Percentiles rank a stretch among this genome's conserved stretches.
Evolutionary conservation across 305 asterid species (phyloP).

Genomic region (Euphrasia arctica): DNA sequence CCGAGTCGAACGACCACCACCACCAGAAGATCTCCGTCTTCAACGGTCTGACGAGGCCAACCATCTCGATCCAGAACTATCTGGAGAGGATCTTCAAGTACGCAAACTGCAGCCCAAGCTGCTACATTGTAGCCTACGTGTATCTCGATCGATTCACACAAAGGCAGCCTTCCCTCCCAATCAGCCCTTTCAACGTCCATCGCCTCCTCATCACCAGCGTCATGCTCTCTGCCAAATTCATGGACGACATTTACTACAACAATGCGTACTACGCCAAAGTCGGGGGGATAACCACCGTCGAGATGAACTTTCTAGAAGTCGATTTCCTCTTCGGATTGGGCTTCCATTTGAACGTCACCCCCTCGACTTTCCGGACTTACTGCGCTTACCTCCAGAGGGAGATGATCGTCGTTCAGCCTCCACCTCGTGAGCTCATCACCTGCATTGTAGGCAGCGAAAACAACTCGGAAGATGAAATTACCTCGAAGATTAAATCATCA

Average conservation of each 20-base stretch:
- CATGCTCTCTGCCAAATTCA: constrained; percentile 95
- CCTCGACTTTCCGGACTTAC: constrained; percentile 70
- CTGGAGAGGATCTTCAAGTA: constrained; percentile 87
- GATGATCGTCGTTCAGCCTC: constrained; percentile 60
- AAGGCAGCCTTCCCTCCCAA: constrained; percentile 66
- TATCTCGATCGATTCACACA: constrained; percentile 90
- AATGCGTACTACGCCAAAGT: constrained; percentile 93
- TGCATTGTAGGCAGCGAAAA: constrained; percentile 8
- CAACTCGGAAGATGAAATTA: background rate
- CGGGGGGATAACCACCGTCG: constrained; percentile 93
- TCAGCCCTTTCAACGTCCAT: constrained; percentile 84
- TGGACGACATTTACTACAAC: constrained; percentile 93
- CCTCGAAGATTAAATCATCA: background rate
- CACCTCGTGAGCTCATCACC: constrained; percentile 23
- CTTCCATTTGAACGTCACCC: constrained; percentile 85
- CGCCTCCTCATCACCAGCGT: constrained; percentile 93
- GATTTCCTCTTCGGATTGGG: constrained; percentile 91
- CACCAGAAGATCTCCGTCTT: constrained; percentile 74
- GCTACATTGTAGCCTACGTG: constrained; percentile 89
- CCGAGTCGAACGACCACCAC: constrained; percentile 73
- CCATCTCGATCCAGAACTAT: constrained; percentile 69
- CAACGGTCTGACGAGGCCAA: constrained; percentile 76
- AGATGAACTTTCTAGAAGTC: constrained; percentile 94
- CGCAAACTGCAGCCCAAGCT: constrained; percentile 90
- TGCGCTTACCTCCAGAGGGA: constrained; percentile 68